A percentile compares a stretch with the other conserved stretches of the same genome.
phyloP scores from a whole-genome alignment of 2,329 filamentous ascomycete genomes.

The Sporothrix pseudoabietina region DNA sequence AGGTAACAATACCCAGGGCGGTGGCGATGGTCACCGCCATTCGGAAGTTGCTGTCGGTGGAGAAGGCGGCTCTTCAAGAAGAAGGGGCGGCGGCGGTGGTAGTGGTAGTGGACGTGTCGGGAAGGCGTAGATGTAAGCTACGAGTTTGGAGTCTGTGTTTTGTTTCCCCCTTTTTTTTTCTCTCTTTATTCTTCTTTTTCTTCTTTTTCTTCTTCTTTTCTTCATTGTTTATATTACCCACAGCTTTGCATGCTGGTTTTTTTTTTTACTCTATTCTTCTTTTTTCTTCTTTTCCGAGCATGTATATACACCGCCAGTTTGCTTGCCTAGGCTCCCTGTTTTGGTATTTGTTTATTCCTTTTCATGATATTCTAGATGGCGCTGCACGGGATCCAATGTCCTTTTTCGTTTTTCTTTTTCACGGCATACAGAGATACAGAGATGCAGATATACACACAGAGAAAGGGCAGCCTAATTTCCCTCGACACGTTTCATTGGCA shows the following conservation, averaged over 20 bases:
- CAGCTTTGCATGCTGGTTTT: constrained; percentile 18
- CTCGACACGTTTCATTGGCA: constrained; percentile 13
- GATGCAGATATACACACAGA: not conserved
- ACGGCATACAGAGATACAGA: not conserved
- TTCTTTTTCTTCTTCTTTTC: not conserved
- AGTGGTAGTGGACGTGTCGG: constrained; percentile 22
- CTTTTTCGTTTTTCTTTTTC: not conserved
- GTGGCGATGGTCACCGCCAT: not conserved
- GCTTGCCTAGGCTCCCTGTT: not conserved
- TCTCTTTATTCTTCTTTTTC: not conserved
- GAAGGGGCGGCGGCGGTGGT: constrained; percentile 21
- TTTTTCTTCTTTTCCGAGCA: not conserved
- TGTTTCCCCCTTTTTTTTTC: too few relatives aligned
- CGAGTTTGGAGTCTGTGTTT: not conserved
- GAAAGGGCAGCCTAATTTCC: constrained; percentile 18
- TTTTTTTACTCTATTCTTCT: not conserved
- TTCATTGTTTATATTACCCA: constrained; percentile 5
- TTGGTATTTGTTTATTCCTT: not conserved
- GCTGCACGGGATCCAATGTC: not conserved
- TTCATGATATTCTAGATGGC: not conserved
- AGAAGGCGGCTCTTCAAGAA: constrained; percentile 4
- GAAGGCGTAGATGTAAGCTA: constrained; percentile 1
- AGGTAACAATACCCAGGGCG: not conserved
- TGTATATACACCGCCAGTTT: constrained; percentile 16
- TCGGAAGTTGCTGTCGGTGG: constrained; percentile 9